Evolutionary conservation across 345 rosid species (phyloP).

Genomic region (Camelina neglecta): DNA sequence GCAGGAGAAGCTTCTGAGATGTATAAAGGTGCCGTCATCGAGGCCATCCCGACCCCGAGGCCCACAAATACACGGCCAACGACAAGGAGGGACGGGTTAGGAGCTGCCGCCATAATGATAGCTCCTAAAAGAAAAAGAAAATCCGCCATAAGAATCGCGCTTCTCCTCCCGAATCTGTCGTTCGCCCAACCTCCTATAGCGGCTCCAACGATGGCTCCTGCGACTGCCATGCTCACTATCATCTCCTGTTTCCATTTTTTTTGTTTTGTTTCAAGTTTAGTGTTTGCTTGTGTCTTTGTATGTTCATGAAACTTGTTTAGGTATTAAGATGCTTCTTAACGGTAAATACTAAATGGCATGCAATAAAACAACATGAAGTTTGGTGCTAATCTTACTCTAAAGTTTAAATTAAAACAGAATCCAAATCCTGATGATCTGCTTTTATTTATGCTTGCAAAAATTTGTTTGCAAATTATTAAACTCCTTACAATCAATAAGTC

Average conservation of each 20-base stretch:
- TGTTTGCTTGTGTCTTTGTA: slow-evolving; percentile 9
- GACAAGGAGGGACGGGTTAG: slow-evolving; percentile 62
- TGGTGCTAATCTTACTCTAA: background rate
- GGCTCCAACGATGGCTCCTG: slow-evolving; percentile 86
- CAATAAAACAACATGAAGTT: background rate
- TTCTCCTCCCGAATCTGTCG: slow-evolving; percentile 70
- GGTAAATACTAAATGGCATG: slow-evolving; percentile 27
- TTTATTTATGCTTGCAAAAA: slow-evolving; percentile 10
- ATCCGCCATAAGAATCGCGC: slow-evolving; percentile 66
- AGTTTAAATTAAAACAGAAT: slow-evolving; percentile 6
- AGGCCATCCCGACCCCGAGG: slow-evolving; percentile 92
- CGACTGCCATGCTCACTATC: slow-evolving; percentile 94
- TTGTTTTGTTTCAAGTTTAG: slow-evolving; percentile 1
- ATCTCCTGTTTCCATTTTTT: slow-evolving; percentile 59
- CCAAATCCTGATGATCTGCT: background rate
- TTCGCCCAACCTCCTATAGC: slow-evolving; percentile 87
- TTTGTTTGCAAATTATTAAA: background rate
- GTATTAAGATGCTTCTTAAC: background rate
- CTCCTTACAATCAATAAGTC: background rate
- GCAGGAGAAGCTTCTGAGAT: slow-evolving; percentile 94
- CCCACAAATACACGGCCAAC: slow-evolving; percentile 82
- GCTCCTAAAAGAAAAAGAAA: slow-evolving; percentile 77
- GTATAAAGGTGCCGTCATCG: slow-evolving; percentile 90
- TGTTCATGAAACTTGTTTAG: background rate
- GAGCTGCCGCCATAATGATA: slow-evolving; percentile 77